Base-by-base conservation (phyloP, 805 yeast genomes). In the Kodamaea restingae region DNA sequence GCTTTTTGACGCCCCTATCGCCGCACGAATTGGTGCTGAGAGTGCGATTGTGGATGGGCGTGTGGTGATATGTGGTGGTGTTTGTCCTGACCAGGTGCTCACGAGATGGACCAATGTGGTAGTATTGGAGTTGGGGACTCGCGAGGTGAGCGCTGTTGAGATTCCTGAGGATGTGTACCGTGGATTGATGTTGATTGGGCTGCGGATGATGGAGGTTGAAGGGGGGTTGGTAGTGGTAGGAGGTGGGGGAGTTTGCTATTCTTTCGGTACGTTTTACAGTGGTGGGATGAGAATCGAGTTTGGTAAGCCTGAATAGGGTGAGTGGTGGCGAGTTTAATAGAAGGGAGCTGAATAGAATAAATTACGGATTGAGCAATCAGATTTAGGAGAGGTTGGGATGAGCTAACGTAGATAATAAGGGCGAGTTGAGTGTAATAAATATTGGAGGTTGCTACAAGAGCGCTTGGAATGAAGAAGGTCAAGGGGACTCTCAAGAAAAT, bases 241-340 rank as follows among this genome's bases (percentile, higher is more conserved):
- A 7, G 91, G 95, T 3, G 95, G 95, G 3, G 90, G 84, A 0
- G 87, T 84, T 1, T 85, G 95, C 53, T 85, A 81, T 47, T 83
- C 90, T 1, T 86, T 84, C 61, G 95, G 95, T 0, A 65, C 67
- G 43, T 56, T 50, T 35, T 66, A 63, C 47, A 66, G 56, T 44
- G 39, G 45, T 2, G 51, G 31, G 12, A 14, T 27, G 31, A 27
- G 12, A 10, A 27, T 27, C 7, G 8, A 8, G 22, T 20, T 20
- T 5, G 22, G 22, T 5, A 8, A 6, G 8, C 22, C 8, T 5
- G 22, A 20, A 8, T 5, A 20, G 22, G 8, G 8, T 20, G 5
- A 20, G 8, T 20, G 8, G 22, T n/a, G n/a, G n/a, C n/a, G n/a
- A n/a, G n/a, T n/a, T n/a, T n/a, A n/a, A n/a, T n/a, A n/a, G n/a